Evolutionary conservation across 768 basidiomycete species (phyloP), one percentile per base, ranked within the genome.

Genomic region (Kwoniella sp.): DNA sequence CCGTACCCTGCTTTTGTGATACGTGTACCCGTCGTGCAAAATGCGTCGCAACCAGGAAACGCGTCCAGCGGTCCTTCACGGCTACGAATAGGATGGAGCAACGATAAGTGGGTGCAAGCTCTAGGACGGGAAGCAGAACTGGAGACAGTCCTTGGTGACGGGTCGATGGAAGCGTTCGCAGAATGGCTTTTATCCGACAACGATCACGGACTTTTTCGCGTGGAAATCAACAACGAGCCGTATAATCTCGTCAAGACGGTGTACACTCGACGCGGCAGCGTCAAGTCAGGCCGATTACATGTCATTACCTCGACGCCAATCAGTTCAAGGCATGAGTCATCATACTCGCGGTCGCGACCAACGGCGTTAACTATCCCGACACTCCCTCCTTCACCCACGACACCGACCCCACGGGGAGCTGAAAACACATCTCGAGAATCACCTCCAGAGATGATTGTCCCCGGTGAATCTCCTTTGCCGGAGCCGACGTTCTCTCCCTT

Each of bases 1-100:
- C 70, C 70, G 1, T 71, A 68, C 37, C 70, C 75, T 2, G 72
- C 75, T 4, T 74, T 77, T 48, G 66, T 26, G 22, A 25, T 47
- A 2, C 12, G 29, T 15, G 15, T 23, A 20, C 47, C 20, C 29
- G 53, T 56, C 9, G 28, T 34, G 13, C 68, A 65, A 13, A 54
- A 73, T 4, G 71, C 71, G n/a, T 69, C 73, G n/a, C n/a, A n/a
- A n/a, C n/a, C n/a, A n/a, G n/a, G n/a, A n/a, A 45, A 28, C 57
- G 65, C 4, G 31, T 60, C 8, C 12, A 41, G 22, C 55, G 7
- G 63, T 26, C 31, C 56, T 45, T 28, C 57, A 62, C 52, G 41
- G 47, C 37, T 65, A 66, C 56, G 64, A 65, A 55, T 53, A 52
- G 51, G 51, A 55, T 63, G 62, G 62, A n/a, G 28, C 1, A 63